These are phyloP conservation scores for Scheffersomyces ergatensis DNA, from an alignment of 805 yeast genomes.

Conservation along the genomic window DNA sequence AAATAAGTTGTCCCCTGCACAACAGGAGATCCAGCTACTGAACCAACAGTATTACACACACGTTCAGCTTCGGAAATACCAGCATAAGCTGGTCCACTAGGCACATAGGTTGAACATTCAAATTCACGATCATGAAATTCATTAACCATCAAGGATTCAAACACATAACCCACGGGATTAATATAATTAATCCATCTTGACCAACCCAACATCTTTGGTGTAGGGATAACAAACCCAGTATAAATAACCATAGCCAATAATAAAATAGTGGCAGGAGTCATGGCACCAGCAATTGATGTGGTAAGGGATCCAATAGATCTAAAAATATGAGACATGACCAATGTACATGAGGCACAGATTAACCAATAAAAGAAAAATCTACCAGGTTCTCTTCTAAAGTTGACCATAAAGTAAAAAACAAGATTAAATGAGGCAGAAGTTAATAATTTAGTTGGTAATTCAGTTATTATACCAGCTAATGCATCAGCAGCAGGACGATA, in stretches of 20 bases:
- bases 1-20: slow-evolving; percentile 66
- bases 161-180: slow-evolving; percentile 41
- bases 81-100: slow-evolving; percentile 56
- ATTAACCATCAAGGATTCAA: slow-evolving; percentile 60
- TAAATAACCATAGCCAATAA: slow-evolving; percentile 54
- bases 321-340: slow-evolving; percentile 41
- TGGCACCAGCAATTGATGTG: slow-evolving; percentile 38
- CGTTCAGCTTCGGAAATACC: slow-evolving; percentile 31
- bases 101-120: slow-evolving; percentile 56
- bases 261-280: slow-evolving; percentile 45
- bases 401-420: slow-evolving; percentile 48
- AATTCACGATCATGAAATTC: slow-evolving; percentile 61
- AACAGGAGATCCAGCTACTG: slow-evolving; percentile 48
- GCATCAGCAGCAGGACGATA: slow-evolving; percentile 78
- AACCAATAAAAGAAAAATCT: slow-evolving; percentile 38
- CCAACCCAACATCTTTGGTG: slow-evolving; percentile 59
- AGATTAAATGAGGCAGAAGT: slow-evolving; percentile 30
- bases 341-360: slow-evolving; percentile 26
- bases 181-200: slow-evolving; percentile 50
- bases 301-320: slow-evolving; percentile 43
- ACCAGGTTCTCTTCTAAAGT: slow-evolving; percentile 35
- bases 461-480: slow-evolving; percentile 56
- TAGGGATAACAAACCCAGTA: slow-evolving; percentile 46
- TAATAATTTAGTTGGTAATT: slow-evolving; percentile 56
- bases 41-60: slow-evolving; percentile 62